Conservation (phyloP, 2,329 filamentous ascomycete genomes). For the Blastomyces silverae region DNA sequence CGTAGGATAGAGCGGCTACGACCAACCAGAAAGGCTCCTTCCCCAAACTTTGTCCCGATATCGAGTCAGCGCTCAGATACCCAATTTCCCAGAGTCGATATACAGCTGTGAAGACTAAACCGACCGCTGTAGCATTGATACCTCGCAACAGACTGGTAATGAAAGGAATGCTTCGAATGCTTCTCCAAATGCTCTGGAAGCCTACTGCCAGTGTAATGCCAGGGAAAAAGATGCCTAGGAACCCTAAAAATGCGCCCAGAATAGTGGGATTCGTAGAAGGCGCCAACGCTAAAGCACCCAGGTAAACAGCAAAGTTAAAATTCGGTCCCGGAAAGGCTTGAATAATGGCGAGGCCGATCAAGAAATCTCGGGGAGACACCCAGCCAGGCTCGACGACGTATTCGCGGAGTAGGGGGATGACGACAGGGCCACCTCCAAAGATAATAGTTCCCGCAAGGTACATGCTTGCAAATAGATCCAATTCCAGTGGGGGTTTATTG, state of each 20-base stretch:
- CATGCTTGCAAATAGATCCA: conserved; percentile 63
- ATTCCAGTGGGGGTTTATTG: conserved; percentile 42
- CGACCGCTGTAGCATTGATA: conserved; percentile 55
- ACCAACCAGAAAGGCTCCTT: conserved; percentile 60
- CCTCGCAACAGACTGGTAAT: conserved; percentile 50
- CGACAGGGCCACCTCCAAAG: conserved; percentile 59
- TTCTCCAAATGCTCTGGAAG: conserved; percentile 50
- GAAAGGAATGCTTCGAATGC: conserved; percentile 42
- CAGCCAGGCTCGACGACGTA: conserved; percentile 60
- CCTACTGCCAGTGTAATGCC: conserved; percentile 33
- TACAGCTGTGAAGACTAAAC: conserved; percentile 58
- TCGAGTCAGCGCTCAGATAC: conserved; percentile 47
- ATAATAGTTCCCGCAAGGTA: conserved; percentile 66
- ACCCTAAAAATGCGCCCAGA: conserved; percentile 48
- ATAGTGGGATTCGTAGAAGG: conserved; percentile 28
- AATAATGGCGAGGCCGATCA: conserved; percentile 64
- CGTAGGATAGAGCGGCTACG: conserved; percentile 48
- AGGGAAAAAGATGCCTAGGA: conserved; percentile 40
- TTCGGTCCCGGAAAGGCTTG: conserved; percentile 61
- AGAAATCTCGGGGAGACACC: conserved; percentile 63
- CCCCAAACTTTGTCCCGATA: conserved; percentile 48
- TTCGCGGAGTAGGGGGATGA: conserved; percentile 56
- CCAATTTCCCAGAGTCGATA: conserved; percentile 59
- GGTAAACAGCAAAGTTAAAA: conserved; percentile 49
- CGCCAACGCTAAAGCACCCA: conserved; percentile 48